These are phyloP conservation scores for Glomus cerebriforme DNA, from an alignment of 192 early-diverging fungal species.

Conservation along the genomic window DNA sequence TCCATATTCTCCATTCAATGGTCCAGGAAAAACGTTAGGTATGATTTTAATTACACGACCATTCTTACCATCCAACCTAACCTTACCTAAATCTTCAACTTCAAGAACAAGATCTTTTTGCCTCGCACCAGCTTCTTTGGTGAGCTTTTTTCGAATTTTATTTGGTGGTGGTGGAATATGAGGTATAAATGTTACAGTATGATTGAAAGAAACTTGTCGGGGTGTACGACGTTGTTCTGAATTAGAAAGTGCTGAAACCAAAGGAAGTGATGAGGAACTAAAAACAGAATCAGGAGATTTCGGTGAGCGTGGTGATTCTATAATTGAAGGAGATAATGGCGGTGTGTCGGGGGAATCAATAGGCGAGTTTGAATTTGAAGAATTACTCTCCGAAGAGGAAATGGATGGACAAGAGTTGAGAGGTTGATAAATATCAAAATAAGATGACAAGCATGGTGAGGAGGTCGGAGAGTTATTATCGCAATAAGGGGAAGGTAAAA, in stretches of 20 bases:
- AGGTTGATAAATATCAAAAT: not conserved
- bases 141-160: conserved; percentile 3
- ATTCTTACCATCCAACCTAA: conserved; percentile 10
- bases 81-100: conserved; percentile 4
- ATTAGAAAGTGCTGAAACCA: not conserved
- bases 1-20: not conserved
- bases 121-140: not conserved
- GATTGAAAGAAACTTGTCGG: not conserved
- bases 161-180: not conserved
- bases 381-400: not conserved
- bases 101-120: not conserved
- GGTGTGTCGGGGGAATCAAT: not conserved
- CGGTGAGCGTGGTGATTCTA: not conserved
- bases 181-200: not conserved
- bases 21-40: not conserved
- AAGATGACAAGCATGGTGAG: not conserved
- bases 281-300: not conserved
- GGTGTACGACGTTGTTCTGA: not conserved
- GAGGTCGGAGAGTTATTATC: not conserved
- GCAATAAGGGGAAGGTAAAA: not conserved
- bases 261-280: not conserved
- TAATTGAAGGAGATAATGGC: not conserved
- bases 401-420: not conserved
- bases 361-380: not conserved
- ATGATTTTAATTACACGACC: not conserved